These are phyloP conservation scores for Xylaria sp. DNA, from an alignment of 2,329 filamentous ascomycete genomes.

Conservation along the genomic window DNA sequence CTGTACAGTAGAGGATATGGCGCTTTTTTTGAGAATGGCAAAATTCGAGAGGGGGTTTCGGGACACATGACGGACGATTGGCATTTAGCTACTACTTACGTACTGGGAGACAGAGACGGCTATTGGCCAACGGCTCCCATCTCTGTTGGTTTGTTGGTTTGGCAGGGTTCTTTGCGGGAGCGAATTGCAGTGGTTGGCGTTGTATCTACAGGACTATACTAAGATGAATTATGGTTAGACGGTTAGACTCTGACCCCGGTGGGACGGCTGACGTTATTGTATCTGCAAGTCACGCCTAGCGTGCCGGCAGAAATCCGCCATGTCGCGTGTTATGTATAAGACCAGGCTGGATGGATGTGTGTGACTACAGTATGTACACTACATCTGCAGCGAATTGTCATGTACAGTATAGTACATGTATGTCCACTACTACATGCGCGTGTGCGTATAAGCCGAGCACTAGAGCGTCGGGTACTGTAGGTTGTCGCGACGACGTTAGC, in stretches of 20 bases:
- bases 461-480: too few species aligned
- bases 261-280: slow-evolving; percentile 13
- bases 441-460: too few species aligned
- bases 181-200: neutral
- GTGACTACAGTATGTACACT: too few species aligned
- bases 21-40: neutral
- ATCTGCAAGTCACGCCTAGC: slow-evolving; percentile 5
- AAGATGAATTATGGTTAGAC: neutral
- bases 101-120: neutral
- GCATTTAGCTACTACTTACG: neutral
- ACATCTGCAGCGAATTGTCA: too few species aligned
- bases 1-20: neutral
- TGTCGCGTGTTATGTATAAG: too few species aligned
- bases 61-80: neutral
- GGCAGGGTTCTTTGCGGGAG: neutral
- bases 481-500: neutral
- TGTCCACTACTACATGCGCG: too few species aligned
- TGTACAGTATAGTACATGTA: too few species aligned
- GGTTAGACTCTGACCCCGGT: neutral
- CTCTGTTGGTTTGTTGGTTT: neutral
- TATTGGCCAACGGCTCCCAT: neutral
- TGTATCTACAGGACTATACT: neutral
- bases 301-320: neutral
- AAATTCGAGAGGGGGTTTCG: neutral
- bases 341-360: too few species aligned